Conservation (phyloP, 495 filamentous ascomycete species). For the Glarea lozoyensis region DNA sequence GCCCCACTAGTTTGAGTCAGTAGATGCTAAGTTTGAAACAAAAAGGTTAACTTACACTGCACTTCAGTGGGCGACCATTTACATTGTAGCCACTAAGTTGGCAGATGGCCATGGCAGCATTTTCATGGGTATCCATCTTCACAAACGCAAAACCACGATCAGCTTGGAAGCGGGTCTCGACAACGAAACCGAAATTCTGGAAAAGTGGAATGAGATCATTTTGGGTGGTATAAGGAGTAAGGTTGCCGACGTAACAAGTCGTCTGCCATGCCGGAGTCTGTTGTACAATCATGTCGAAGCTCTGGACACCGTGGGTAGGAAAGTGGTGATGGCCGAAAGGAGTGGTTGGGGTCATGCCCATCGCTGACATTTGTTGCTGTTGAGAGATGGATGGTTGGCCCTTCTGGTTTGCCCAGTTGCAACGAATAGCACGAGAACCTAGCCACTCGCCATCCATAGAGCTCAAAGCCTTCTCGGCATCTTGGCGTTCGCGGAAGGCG, state of each 20-base stretch:
- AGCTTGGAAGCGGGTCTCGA: constrained; percentile 95
- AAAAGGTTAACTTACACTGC: constrained; percentile 67
- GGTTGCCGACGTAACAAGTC: constrained; percentile 95
- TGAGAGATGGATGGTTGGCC: constrained; percentile 97
- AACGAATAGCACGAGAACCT: constrained; percentile 94
- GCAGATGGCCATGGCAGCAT: constrained; percentile 97
- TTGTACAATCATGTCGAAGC: constrained; percentile 93
- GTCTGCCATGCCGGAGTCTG: constrained; percentile 99
- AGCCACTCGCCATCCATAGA: constrained; percentile 99
- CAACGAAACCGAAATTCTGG: constrained; percentile 95
- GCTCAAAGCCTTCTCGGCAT: constrained; percentile 92
- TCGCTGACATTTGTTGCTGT: constrained; percentile 91
- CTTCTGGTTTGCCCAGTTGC: constrained; percentile 99
- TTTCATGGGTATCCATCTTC: constrained; percentile 99
- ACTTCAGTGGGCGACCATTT: constrained; percentile 94
- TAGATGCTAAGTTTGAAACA: background rate
- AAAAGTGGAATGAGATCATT: constrained; percentile 93
- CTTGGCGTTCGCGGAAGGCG: constrained; percentile 87
- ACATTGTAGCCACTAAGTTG: constrained; percentile 96
- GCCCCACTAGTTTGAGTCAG: constrained; percentile 64
- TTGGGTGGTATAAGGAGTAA: constrained; percentile 96
- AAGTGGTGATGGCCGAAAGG: constrained; percentile 97
- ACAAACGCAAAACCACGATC: constrained; percentile 98
- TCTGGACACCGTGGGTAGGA: constrained; percentile 91
- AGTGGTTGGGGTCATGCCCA: constrained; percentile 98